Conservation (phyloP, 352 stramenopile genomes). For the Phytopythium sindhum region DNA sequence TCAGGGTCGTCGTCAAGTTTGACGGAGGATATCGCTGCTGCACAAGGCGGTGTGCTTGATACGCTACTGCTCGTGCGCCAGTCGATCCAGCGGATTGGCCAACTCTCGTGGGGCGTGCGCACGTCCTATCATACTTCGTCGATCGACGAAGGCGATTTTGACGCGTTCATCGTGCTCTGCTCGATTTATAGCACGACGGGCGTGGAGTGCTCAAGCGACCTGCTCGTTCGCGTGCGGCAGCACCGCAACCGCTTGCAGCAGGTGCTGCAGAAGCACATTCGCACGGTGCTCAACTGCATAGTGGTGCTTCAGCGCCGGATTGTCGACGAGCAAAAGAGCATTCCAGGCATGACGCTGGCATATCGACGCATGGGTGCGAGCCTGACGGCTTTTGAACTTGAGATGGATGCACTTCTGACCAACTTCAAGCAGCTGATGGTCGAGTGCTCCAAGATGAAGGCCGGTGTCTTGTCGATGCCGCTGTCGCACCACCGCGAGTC, state of each 20-base stretch:
- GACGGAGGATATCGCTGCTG: conserved; percentile 44
- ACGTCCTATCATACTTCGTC: conserved; percentile 83
- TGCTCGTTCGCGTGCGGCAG: conserved; percentile 69
- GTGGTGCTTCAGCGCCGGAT: conserved; percentile 73
- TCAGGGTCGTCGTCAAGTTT: conserved; percentile 56
- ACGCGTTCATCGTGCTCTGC: conserved; percentile 82
- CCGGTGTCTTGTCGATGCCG: conserved; percentile 72
- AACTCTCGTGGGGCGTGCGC: conserved; percentile 77
- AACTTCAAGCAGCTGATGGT: conserved; percentile 77
- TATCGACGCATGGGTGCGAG: conserved; percentile 64
- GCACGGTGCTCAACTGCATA: conserved; percentile 64
- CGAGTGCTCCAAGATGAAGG: conserved; percentile 80
- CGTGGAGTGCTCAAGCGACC: conserved; percentile 59
- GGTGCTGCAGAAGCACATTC: conserved; percentile 72
- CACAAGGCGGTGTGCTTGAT: conserved; percentile 64
- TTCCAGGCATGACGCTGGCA: conserved; percentile 69
- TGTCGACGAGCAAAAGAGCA: conserved; percentile 73
- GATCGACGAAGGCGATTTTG: conserved; percentile 80
- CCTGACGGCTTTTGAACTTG: conserved; percentile 58
- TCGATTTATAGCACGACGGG: conserved; percentile 76
- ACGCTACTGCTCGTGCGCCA: conserved; percentile 78
- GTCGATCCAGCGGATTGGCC: conserved; percentile 80
- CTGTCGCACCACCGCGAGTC: conserved; percentile 66
- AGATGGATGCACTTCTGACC: conserved; percentile 61
- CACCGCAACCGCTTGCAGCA: conserved; percentile 67